These are phyloP conservation scores for Gymnopilus junonius DNA, from an alignment of 768 basidiomycete genomes.

Conservation along the genomic window DNA sequence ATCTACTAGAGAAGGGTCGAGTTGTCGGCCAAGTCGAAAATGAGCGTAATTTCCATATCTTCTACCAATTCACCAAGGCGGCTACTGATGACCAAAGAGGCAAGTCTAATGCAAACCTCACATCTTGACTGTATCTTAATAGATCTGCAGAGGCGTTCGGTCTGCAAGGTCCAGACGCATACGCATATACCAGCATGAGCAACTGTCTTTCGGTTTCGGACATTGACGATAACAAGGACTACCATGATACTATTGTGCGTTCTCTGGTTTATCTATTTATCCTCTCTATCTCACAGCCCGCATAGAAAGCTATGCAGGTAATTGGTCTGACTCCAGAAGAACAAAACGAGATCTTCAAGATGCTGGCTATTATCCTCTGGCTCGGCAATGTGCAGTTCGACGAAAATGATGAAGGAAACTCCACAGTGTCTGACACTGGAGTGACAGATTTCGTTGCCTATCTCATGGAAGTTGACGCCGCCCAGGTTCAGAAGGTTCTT, in stretches of 20 bases:
- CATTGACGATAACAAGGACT: slow-evolving; percentile 90
- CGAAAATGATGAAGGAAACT: slow-evolving; percentile 90
- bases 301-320: slow-evolving; percentile 88
- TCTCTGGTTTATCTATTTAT: background rate
- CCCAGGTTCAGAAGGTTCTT: slow-evolving; percentile 84
- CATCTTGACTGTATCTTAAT: slow-evolving; percentile 15
- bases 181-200: slow-evolving; percentile 90
- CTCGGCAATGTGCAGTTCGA: slow-evolving; percentile 93
- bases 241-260: slow-evolving; percentile 84
- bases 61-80: slow-evolving; percentile 98
- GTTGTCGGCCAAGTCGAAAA: slow-evolving; percentile 96
- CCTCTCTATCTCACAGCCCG: slow-evolving; percentile 6
- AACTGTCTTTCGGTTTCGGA: slow-evolving; percentile 91
- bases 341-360: slow-evolving; percentile 91
- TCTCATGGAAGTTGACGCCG: slow-evolving; percentile 85
- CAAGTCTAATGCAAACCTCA: slow-evolving; percentile 34
- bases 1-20: slow-evolving; percentile 94
- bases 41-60: slow-evolving; percentile 98
- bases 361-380: slow-evolving; percentile 93
- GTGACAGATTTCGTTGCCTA: slow-evolving; percentile 97
- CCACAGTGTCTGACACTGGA: slow-evolving; percentile 74
- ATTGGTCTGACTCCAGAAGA: slow-evolving; percentile 88
- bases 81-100: slow-evolving; percentile 90
- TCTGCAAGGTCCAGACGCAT: slow-evolving; percentile 93
- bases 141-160: slow-evolving; percentile 81